These are phyloP conservation scores for Raphanus raphanistrum DNA, from an alignment of 345 rosid species.

Conservation along the genomic window DNA sequence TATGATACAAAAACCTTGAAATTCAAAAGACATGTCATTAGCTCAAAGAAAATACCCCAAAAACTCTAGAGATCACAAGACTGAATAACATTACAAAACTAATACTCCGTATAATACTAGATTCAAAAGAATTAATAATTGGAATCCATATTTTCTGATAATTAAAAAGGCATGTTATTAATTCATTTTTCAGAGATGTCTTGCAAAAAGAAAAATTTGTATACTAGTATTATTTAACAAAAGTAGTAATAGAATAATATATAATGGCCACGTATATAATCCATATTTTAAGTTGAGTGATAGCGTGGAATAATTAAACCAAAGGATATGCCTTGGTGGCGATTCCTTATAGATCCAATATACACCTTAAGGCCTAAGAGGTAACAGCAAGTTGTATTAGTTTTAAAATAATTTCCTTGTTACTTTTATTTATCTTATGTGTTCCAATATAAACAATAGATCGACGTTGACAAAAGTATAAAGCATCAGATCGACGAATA, in stretches of 20 bases:
- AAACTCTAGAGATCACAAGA: not conserved
- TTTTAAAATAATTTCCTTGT: not conserved
- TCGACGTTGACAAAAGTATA: conserved; percentile 25
- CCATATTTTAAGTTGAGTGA: conserved; percentile 19
- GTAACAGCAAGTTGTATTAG: conserved; percentile 18
- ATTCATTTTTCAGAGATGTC: not conserved
- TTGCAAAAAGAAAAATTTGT: not conserved
- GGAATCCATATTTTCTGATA: not conserved
- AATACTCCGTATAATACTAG: too few species aligned
- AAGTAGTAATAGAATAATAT: conserved; percentile 15
- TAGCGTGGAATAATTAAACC: conserved; percentile 39
- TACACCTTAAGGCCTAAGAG: not conserved
- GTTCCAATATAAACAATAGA: conserved; percentile 4
- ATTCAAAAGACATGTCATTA: not conserved
- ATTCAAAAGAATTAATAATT: not conserved
- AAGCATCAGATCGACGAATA: conserved; percentile 21
- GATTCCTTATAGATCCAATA: conserved; percentile 43
- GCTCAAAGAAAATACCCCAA: not conserved
- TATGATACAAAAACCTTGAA: not conserved
- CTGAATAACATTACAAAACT: not conserved
- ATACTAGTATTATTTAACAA: not conserved
- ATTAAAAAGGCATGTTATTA: not conserved
- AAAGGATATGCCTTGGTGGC: conserved; percentile 40
- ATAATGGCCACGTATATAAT: conserved; percentile 42
- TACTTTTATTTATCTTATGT: not conserved